phyloP scores from a whole-genome alignment of 768 basidiomycete genomes.

The Tylopilus rubrobrunneus region DNA sequence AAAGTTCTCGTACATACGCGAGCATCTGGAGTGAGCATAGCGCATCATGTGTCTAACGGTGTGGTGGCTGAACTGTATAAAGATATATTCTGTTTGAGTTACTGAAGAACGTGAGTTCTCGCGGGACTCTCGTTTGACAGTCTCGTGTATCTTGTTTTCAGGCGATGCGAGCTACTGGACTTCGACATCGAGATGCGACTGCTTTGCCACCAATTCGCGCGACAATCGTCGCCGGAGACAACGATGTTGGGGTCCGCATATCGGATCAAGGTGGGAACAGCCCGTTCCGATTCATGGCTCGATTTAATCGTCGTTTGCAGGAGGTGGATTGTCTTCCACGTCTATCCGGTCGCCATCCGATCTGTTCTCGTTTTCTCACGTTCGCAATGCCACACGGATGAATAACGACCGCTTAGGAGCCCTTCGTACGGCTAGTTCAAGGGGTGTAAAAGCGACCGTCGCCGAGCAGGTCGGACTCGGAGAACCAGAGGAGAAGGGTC shows the following conservation, averaged over 20 bases:
- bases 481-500: not conserved
- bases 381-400: constrained; percentile 70
- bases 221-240: constrained; percentile 71
- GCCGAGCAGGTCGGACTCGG: constrained; percentile 60
- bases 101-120: constrained; percentile 74
- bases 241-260: constrained; percentile 77
- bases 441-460: constrained; percentile 73
- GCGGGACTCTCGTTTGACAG: not conserved
- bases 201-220: constrained; percentile 60
- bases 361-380: constrained; percentile 86
- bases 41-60: not conserved
- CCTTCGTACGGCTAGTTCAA: constrained; percentile 56
- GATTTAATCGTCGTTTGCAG: constrained; percentile 33
- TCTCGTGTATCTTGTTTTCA: constrained; percentile 24
- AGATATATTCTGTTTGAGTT: constrained; percentile 87
- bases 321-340: constrained; percentile 62
- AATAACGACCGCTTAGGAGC: constrained; percentile 65
- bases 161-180: constrained; percentile 69
- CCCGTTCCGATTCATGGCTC: not conserved
- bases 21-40: constrained; percentile 72
- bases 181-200: constrained; percentile 42
- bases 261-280: constrained; percentile 74
- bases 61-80: constrained; percentile 1
- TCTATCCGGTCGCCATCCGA: constrained; percentile 65
- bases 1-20: constrained; percentile 77